Conservation (phyloP, 2,329 filamentous ascomycete species). For the Sarocladium oryzae region DNA sequence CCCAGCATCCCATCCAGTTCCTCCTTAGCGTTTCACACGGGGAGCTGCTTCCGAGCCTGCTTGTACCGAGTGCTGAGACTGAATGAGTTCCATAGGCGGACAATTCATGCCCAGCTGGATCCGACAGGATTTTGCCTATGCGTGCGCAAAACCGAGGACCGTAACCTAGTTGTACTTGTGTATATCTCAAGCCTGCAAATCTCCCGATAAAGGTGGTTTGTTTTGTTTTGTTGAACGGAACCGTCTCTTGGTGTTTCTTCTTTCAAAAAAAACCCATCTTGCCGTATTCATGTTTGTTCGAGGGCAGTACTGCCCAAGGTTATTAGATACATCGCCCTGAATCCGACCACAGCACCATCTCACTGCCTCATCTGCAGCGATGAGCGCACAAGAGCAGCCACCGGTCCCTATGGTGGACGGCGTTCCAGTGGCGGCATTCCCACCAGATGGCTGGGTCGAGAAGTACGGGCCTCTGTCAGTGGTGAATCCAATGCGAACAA, state of each 20-base stretch:
- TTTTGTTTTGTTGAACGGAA: too few relatives aligned
- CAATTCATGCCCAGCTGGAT: too few relatives aligned
- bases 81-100: neutral
- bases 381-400: neutral
- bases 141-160: neutral
- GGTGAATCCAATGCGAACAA: slow-evolving; percentile 16
- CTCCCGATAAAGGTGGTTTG: neutral
- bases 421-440: neutral
- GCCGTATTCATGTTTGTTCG: too few relatives aligned
- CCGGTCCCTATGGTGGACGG: neutral
- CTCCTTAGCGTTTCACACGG: neutral
- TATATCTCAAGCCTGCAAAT: neutral
- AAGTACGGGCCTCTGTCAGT: slow-evolving; percentile 11
- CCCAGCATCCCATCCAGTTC: neutral
- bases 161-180: too few relatives aligned
- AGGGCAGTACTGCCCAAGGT: neutral
- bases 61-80: neutral
- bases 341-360: neutral
- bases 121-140: neutral
- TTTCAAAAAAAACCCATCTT: too few relatives aligned
- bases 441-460: neutral
- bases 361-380: neutral
- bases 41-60: neutral
- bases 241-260: neutral
- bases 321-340: neutral